A percentile compares a stretch with the other conserved stretches of the same genome.
Evolutionary conservation across 75 land plant species (phyloP).

Genomic region (Picea glauca): DNA sequence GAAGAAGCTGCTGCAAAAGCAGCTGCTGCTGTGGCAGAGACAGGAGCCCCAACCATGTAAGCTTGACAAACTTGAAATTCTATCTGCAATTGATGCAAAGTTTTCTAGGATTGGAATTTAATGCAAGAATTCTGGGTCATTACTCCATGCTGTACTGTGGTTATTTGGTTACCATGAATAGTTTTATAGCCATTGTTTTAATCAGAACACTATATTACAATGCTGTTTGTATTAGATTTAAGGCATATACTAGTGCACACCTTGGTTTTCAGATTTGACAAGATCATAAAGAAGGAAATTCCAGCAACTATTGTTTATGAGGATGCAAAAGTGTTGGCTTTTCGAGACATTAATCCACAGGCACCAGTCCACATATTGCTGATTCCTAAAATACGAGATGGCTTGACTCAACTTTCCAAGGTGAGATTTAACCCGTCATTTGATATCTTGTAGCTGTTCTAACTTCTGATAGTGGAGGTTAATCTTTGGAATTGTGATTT

Average conservation of each 20-base stretch:
- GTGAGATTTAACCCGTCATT: constrained; percentile 18
- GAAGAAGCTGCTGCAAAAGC: constrained; percentile 80
- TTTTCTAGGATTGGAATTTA: background rate
- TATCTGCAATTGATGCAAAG: background rate
- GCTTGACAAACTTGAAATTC: constrained; percentile 1
- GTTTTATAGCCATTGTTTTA: background rate
- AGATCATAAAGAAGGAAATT: constrained; percentile 85
- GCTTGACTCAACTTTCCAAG: constrained; percentile 87
- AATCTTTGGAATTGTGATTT: background rate
- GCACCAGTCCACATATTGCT: constrained; percentile 92
- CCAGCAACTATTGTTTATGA: constrained; percentile 89
- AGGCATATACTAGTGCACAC: background rate
- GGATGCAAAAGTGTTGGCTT: constrained; percentile 89
- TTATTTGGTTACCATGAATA: background rate
- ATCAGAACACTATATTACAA: background rate
- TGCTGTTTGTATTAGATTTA: background rate
- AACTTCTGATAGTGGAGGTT: background rate
- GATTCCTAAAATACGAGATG: constrained; percentile 88
- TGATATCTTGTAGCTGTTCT: background rate
- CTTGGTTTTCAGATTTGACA: constrained; percentile 72
- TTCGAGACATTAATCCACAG: constrained; percentile 85
- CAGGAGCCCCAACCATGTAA: constrained; percentile 85
- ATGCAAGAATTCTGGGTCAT: background rate
- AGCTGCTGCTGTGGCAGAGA: constrained; percentile 60
- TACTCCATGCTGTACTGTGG: background rate